phyloP scores from a whole-genome alignment of 108 stramenopile genomes.

The Fragilaria crotonensis region DNA sequence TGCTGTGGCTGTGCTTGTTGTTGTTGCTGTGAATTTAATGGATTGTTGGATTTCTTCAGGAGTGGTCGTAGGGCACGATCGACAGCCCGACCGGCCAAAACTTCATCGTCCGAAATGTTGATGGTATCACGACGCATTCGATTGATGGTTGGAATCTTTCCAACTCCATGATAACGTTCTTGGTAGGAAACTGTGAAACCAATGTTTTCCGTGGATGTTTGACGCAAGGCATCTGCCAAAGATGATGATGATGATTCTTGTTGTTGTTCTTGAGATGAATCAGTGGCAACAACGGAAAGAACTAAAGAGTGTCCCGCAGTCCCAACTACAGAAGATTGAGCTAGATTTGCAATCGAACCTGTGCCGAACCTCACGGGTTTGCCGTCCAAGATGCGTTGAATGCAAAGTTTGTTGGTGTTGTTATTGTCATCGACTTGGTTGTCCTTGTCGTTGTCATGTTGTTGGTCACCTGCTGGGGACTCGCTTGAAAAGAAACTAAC shows the following conservation, averaged over 20 bases:
- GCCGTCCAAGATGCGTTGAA: constrained; percentile 5
- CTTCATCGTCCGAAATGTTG: constrained; percentile 45
- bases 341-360: constrained; percentile 20
- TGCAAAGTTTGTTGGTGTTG: background rate
- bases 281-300: constrained; percentile 15
- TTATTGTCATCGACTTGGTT: no score
- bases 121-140: constrained; percentile 37
- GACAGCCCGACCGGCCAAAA: constrained; percentile 45
- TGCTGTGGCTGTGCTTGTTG: background rate
- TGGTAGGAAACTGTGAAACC: constrained; percentile 57
- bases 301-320: constrained; percentile 24
- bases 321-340: constrained; percentile 29
- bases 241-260: no score
- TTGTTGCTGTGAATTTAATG: background rate
- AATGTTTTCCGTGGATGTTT: no score
- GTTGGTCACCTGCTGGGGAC: no score
- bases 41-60: constrained; percentile 16
- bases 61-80: constrained; percentile 60
- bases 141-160: constrained; percentile 43
- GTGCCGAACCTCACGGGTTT: constrained; percentile 14
- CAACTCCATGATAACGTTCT: constrained; percentile 55
- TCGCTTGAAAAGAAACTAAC: no score
- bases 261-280: background rate
- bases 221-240: no score
- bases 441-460: no score